Evolutionary conservation across 75 land plant species (phyloP).

Genomic region (Azolla pinnata): DNA sequence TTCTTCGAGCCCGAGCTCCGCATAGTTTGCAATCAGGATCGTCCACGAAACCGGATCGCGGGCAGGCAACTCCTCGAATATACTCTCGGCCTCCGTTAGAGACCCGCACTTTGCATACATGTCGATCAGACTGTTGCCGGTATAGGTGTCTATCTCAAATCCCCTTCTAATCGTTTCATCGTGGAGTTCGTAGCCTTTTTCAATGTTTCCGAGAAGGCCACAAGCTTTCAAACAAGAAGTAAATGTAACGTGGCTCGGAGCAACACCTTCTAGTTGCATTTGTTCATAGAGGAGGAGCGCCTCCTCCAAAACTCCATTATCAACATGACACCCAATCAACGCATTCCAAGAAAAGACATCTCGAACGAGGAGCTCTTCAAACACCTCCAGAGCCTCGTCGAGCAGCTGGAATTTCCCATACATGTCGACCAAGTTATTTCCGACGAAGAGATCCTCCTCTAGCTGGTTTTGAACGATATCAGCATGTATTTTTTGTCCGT

Average conservation of each 20-base stretch:
- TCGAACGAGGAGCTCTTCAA: neutral
- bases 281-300: too few relatives aligned
- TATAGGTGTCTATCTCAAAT: constrained; percentile 45
- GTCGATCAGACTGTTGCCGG: constrained; percentile 53
- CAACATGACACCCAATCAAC: too few relatives aligned
- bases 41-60: constrained; percentile 59
- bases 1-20: constrained; percentile 41
- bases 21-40: constrained; percentile 63
- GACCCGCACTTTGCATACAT: constrained; percentile 59
- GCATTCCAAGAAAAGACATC: neutral
- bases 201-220: constrained; percentile 33
- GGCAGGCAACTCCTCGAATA: constrained; percentile 31
- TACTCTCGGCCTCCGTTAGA: constrained; percentile 24
- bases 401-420: neutral
- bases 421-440: neutral
- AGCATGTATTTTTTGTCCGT: too few relatives aligned
- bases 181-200: constrained; percentile 57
- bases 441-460: too few relatives aligned
- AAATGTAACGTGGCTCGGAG: constrained; percentile 53
- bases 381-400: neutral
- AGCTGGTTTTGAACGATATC: too few relatives aligned
- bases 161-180: constrained; percentile 41
- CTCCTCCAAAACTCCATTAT: too few relatives aligned
- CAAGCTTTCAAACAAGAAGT: constrained; percentile 58
- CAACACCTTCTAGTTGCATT: constrained; percentile 52